Evolutionary conservation across 2,329 filamentous ascomycete genomes (phyloP), one percentile per base, ranked within the genome.

Genomic region (Botryotinia narcissicola): DNA sequence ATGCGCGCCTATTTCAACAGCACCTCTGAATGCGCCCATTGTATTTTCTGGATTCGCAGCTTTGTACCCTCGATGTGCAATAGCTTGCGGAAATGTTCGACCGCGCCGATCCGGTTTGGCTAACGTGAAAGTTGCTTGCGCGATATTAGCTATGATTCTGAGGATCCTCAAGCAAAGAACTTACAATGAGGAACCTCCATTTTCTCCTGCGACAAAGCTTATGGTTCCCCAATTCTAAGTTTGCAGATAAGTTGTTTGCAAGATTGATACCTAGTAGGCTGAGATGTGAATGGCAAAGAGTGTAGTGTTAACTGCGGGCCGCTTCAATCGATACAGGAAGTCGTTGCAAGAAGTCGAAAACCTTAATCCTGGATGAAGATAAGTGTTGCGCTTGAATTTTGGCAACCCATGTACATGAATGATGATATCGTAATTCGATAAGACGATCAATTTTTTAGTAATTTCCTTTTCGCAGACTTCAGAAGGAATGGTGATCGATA

Each of bases 11-110:
- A 89, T 90, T 46, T 89, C 84, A 3, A 95, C 87, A 1, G 94
- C 95, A 42, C 87, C 91, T 73, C 85, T 85, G 83, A 97, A 97
- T 12, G 93, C 92, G 25, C 86, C 87, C 87, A 98, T 90, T 2
- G 93, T 92, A 83, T 98, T 98, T 82, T 98, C 95, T 0, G 95
- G 94, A 77, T 87, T 93, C 70, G 86, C 86, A 0, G 90, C 90
- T 81, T 93, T 95, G 86, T 91, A 94, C 62, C 93, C 93, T 73
- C 93, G 87, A 83, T 95, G 93, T 1, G 91, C 92, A 76, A 96
- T 93, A 72, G 90, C 87, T 80, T 93, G 91, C 1, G 93, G 93
- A 35, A 70, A 42, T 69, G 78, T 74, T 71, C 75, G 76, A 57
- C 79, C 80, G 46, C 74, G 66, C 18, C 74, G 70, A 60, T 75